Conservation (phyloP, 345 rosid genomes). For the Eucalyptus marginata region DNA sequence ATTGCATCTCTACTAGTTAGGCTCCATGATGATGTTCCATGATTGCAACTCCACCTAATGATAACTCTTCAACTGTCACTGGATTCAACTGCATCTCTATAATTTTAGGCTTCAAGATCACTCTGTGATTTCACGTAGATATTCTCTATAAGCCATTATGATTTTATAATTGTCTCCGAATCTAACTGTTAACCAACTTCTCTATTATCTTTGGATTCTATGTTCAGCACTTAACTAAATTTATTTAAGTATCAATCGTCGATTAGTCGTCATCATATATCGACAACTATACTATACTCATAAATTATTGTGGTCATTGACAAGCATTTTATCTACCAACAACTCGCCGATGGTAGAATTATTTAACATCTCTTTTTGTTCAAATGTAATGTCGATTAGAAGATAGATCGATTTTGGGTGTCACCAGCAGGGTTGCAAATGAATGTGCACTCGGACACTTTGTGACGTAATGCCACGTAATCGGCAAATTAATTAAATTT, state of each 20-base stretch:
- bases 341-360: not conserved
- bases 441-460: not conserved
- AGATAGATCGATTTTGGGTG: not conserved
- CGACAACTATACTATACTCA: not conserved
- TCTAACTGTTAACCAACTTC: not conserved
- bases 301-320: not conserved
- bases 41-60: not conserved
- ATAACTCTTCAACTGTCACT: not conserved
- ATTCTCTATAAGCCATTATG: not conserved
- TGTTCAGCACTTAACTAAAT: not conserved
- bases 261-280: not conserved
- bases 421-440: not conserved
- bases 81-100: not conserved
- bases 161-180: not conserved
- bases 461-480: not conserved
- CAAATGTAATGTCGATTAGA: not conserved
- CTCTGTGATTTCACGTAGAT: not conserved
- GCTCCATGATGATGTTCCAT: not conserved
- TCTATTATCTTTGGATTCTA: not conserved
- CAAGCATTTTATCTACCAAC: not conserved
- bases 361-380: not conserved
- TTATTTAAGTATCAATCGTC: not conserved
- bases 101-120: not conserved
- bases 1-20: not conserved
- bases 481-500: not conserved